Evolutionary conservation across 768 basidiomycete genomes (phyloP).

Genomic region (Boletus subcaerulescens): DNA sequence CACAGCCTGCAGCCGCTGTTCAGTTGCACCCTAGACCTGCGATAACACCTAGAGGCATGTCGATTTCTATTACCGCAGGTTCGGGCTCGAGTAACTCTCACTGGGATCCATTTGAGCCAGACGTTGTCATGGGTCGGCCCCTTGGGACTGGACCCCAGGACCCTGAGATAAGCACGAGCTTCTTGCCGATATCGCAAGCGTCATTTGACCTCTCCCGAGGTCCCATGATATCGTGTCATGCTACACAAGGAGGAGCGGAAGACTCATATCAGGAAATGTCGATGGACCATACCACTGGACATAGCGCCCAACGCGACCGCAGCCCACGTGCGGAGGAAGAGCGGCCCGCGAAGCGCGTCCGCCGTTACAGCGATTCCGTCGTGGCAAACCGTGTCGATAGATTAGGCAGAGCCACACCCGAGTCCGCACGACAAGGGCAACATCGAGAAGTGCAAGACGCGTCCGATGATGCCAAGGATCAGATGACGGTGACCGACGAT

Average conservation of each 20-base stretch:
- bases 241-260: not conserved
- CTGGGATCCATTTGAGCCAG: not conserved
- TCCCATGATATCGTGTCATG: constrained; percentile 1
- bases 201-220: not conserved
- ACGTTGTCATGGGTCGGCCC: not conserved
- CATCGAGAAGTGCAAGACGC: not conserved
- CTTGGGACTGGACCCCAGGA: constrained; percentile 11
- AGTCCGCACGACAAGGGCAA: not conserved
- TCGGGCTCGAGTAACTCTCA: constrained; percentile 1
- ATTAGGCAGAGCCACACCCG: constrained; percentile 15
- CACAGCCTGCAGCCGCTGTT: constrained; percentile 7
- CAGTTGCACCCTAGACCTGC: constrained; percentile 6
- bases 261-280: constrained; percentile 15
- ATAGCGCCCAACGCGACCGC: constrained; percentile 7
- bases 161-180: constrained; percentile 14
- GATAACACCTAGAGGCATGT: not conserved
- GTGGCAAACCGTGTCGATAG: constrained; percentile 6
- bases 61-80: constrained; percentile 5
- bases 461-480: not conserved
- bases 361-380: constrained; percentile 14
- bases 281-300: constrained; percentile 5
- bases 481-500: not conserved
- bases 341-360: constrained; percentile 29
- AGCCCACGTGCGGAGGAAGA: constrained; percentile 24
- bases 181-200: constrained; percentile 8